Base-by-base conservation (phyloP, 805 yeast species). In the Candida caryicola region DNA sequence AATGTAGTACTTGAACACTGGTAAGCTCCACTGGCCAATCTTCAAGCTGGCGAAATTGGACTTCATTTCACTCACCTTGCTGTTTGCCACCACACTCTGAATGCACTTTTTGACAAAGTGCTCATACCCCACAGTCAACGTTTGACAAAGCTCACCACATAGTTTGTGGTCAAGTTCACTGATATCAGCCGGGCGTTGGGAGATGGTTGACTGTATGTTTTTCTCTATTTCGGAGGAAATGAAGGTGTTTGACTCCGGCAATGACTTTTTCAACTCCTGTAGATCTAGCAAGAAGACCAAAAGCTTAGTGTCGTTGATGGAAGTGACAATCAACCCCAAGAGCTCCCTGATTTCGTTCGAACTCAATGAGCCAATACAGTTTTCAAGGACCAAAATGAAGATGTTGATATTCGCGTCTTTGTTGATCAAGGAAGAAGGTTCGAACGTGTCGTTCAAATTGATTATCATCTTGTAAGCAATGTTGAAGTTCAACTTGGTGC, bases 381-480 rank as follows among this genome's bases (percentile, higher is more conserved):
- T 30, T 2, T 39, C 28, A 12, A 55, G 34, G 12, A 44, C 26
- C 15, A 43, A 15, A 18, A 29, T 30, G 35, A 47, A 54, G 5
- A 53, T 38, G 36, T 48, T 49, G 3, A 13, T 17, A 10, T 23
- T 13, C 4, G 12, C 12, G 15, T 16, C 9, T 25, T 37, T 16
- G 10, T 19, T 16, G 5, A 44, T 32, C 32, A 44, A 23, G 3
- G 33, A 32, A 12, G 35, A 31, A 2, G 66, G 56, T 16, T 58
- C 62, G 46, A 66, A 66, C 0, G 68, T 55, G 23, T 64, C 69
- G 23, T 54, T 57, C 30, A 65, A 49, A 23, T 46, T 51, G n/a
- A 55, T 45, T 3, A 64, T 31, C 5, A 63, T 39, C 29, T 52
- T 55, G 36, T 53, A 49, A 1, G 57, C 40, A n/a, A 36, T 33